Evolutionary conservation across 495 filamentous ascomycete species (phyloP).

Genomic region (Penicillium malachiteum): DNA sequence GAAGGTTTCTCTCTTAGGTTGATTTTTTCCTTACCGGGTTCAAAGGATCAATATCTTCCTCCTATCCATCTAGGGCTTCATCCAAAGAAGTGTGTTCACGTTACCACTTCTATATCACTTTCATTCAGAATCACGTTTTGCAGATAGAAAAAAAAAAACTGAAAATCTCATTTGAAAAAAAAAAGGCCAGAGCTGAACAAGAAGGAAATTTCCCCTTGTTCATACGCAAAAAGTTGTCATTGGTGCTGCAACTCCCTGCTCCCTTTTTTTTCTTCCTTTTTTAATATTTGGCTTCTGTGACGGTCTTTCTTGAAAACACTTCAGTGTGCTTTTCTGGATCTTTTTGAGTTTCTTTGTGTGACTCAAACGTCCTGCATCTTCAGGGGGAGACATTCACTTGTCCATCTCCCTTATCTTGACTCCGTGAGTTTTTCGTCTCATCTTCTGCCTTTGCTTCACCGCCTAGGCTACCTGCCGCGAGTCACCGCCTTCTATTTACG

Average conservation of each 20-base stretch:
- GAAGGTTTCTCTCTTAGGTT: slow-evolving; percentile 4
- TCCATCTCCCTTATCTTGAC: slow-evolving; percentile 77
- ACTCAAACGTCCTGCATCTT: slow-evolving; percentile 11
- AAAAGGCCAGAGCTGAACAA: slow-evolving; percentile 22
- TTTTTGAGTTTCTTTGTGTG: slow-evolving; percentile 7
- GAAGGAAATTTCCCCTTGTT: slow-evolving; percentile 13
- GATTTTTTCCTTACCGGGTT: slow-evolving; percentile 23
- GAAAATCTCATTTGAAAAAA: slow-evolving; percentile 26
- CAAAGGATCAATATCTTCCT: too few species aligned
- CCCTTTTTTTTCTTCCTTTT: slow-evolving; percentile 16
- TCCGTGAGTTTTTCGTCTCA: slow-evolving; percentile 62
- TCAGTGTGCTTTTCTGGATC: slow-evolving; percentile 44
- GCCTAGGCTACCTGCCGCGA: too few species aligned
- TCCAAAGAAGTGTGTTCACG: slow-evolving; percentile 25
- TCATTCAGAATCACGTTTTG: slow-evolving; percentile 26
- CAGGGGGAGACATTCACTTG: slow-evolving; percentile 97
- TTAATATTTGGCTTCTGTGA: slow-evolving; percentile 4
- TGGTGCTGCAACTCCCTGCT: slow-evolving; percentile 17
- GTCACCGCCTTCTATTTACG: slow-evolving; percentile 15
- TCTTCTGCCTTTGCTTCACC: too few species aligned
- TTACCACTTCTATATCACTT: slow-evolving; percentile 16
- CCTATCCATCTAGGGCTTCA: not conserved
- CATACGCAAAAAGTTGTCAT: slow-evolving; percentile 16
- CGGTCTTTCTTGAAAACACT: slow-evolving; percentile 42
- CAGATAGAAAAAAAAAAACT: slow-evolving; percentile 33